Evolutionary conservation across 2,329 filamentous ascomycete species (phyloP).

Genomic region (Trichocomaceae sp.): DNA sequence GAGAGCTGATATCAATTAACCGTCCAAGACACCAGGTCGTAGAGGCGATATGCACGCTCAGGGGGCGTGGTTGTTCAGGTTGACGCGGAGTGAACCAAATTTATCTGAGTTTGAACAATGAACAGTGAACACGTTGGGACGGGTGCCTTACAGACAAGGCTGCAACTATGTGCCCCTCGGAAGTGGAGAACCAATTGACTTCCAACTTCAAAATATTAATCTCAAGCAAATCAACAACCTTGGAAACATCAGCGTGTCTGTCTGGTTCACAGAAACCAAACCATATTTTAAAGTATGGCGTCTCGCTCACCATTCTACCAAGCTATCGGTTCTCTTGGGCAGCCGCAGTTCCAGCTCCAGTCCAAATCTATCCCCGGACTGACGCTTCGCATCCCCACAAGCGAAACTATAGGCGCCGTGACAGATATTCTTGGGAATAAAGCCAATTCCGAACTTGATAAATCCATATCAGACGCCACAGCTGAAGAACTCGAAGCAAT

Average conservation of each 20-base stretch:
- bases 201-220: background rate
- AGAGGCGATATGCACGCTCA: background rate
- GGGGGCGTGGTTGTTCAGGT: background rate
- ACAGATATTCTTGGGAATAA: background rate
- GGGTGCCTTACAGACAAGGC: constrained; percentile 1
- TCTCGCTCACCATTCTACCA: background rate
- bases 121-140: too few relatives aligned
- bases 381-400: background rate
- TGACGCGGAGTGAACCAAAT: background rate
- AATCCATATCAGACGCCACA: background rate
- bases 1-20: background rate
- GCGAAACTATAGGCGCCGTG: background rate
- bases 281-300: background rate
- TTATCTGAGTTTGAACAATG: too few relatives aligned
- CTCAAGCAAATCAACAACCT: too few relatives aligned
- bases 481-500: background rate
- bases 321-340: background rate
- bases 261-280: background rate
- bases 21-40: background rate
- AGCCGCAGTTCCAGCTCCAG: background rate
- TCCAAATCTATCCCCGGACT: background rate
- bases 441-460: background rate
- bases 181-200: background rate
- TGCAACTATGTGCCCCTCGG: background rate
- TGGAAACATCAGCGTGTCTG: background rate